phyloP scores from a whole-genome alignment of 768 basidiomycete genomes.

The Astraeus odoratus region DNA sequence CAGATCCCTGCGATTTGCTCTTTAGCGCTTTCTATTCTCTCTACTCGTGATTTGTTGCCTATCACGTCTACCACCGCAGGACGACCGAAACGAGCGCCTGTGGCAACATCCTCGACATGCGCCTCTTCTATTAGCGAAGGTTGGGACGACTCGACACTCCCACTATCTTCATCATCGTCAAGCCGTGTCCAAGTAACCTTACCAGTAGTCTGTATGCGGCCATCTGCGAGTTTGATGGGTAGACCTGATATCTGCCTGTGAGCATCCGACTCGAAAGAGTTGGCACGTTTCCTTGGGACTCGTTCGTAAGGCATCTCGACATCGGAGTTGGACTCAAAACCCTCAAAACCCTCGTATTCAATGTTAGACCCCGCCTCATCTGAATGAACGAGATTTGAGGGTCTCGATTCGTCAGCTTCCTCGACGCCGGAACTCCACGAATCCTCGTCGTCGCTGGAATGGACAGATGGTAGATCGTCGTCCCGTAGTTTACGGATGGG shows the following conservation, averaged over 20 bases:
- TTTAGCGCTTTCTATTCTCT: slow-evolving; percentile 70
- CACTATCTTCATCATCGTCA: slow-evolving; percentile 26
- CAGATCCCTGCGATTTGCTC: slow-evolving; percentile 93
- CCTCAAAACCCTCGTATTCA: slow-evolving; percentile 1
- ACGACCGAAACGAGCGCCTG: slow-evolving; percentile 85
- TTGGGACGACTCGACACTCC: slow-evolving; percentile 30
- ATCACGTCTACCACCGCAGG: slow-evolving; percentile 71
- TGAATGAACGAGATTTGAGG: slow-evolving; percentile 7
- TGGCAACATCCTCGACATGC: slow-evolving; percentile 63
- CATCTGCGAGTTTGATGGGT: slow-evolving; percentile 83
- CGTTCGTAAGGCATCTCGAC: slow-evolving; percentile 73
- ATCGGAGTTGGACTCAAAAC: slow-evolving; percentile 42
- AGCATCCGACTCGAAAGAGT: slow-evolving; percentile 40
- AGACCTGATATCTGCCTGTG: slow-evolving; percentile 53
- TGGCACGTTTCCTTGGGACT: slow-evolving; percentile 44
- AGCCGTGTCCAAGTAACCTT: slow-evolving; percentile 20
- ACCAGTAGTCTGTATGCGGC: slow-evolving; percentile 60
- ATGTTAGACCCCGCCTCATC: slow-evolving; percentile 9
- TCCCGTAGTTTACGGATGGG: slow-evolving; percentile 38
- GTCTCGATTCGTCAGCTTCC: slow-evolving; percentile 21
- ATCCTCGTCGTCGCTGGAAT: slow-evolving; percentile 55
- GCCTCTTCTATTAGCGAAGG: slow-evolving; percentile 18
- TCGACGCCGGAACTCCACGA: slow-evolving; percentile 42
- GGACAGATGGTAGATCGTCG: slow-evolving; percentile 62
- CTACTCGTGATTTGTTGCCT: slow-evolving; percentile 54